Base-by-base conservation (phyloP, 1,139 yeast genomes). In the Saccharomyces hybrid region DNA sequence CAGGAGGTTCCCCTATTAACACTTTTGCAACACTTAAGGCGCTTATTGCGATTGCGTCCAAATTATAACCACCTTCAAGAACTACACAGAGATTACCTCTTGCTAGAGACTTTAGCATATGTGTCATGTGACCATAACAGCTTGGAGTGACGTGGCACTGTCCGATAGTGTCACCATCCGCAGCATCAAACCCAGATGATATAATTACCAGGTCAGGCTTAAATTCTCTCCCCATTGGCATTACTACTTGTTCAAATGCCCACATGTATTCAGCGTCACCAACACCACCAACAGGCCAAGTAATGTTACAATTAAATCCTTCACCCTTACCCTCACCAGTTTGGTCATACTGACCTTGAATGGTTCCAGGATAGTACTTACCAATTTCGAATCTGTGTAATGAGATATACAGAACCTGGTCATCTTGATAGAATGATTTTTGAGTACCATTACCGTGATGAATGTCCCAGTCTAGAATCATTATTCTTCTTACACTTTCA, bases 391-490 rank as follows among this genome's bases (percentile, higher is more conserved):
- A 91, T 59, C 99, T 80, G 71, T 95, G 99, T 42, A 93, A 71
- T 0, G 98, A 91, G 51, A 93, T 83, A 70, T 93, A 95, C 49
- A 95, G 76, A 3, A 95, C 97, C 54, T 96, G 75, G 27, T 96
- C 96, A 67, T 93, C 97, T 60, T 88, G 81, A 64, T 82, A 82
- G 65, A 95, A 95, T 1, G 96, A 88, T 67, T 86, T 85, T 71
- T 95, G 99, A 0, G 99, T 95, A 48, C 99, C 99, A 69, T 95
- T 95, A 31, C 99, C 99, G 70, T 93, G 98, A 69, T 93, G 99
- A 51, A 91, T 89, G 72, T 91, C 98, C 99, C 99, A 95, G 71
- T 95, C 99, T 27, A 91, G 68, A 58, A 95, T 84, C 56, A 89
- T 83, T 48, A 95, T 88, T 64, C 81, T 82, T 56, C 96, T 78